Evolutionary conservation across 2,329 filamentous ascomycete genomes (phyloP), one percentile per base, ranked within the genome.

Genomic region (Pseudopyricularia cyperi): DNA sequence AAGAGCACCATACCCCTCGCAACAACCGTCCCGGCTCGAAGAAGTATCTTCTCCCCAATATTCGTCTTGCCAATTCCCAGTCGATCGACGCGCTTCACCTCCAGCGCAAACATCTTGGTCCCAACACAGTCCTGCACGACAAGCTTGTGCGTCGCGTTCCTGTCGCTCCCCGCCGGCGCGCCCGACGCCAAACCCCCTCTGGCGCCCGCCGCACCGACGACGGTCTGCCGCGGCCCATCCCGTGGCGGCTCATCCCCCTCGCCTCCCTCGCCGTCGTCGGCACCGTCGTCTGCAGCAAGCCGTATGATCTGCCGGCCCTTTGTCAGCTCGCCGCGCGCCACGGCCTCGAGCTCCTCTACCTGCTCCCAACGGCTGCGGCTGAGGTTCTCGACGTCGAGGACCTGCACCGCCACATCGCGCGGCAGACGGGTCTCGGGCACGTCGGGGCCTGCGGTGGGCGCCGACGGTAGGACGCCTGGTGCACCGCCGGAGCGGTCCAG

Each of bases 311-410:
- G 86, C 9, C 89, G 71, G 0, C 93, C 93, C 39, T 80, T 77
- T 1, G 77, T 87, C 57, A 73, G 78, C 68, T 91, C 87, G 1
- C 87, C 87, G 12, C 85, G 75, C 60, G 85, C 81, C 46, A 82
- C 72, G 44, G 82, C 77, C 65, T 91, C 87, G 7, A 93, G 79
- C 33, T 83, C 81, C 65, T 96, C 89, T 32, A 95, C 77, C 65
- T 96, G 89, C 57, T 88, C 84, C 88, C 90, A 95, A 50, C 85
- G 77, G 59, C 85, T 89, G 51, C 78, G 75, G 2, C 83, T 77
- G 19, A 97, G 76, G 62, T 97, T 90, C 62, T 95, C 85, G 7
- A 97, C 74, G 59, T 94, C 89, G 1, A 95, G 70, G 1, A 97
- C 79, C 65, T 97, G 93, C 1, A 93, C 83, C 3, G 84, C 73